A percentile compares a stretch with the other conserved stretches of the same genome.
Conservation (phyloP, 2,329 filamentous ascomycete genomes). For the Colletotrichum chlorophyti region DNA sequence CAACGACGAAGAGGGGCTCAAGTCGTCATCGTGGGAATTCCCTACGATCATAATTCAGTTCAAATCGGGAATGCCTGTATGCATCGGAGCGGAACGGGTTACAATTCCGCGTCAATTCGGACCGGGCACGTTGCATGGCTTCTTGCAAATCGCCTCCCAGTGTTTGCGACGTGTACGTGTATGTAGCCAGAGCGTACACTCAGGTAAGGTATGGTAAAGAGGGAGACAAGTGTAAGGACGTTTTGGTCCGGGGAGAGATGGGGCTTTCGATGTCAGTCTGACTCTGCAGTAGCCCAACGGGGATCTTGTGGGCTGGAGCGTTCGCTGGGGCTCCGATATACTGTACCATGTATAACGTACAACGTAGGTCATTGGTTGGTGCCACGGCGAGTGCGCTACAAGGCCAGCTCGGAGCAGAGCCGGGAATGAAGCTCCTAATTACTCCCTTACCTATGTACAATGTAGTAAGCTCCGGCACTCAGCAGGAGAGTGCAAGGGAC, state of each 20-base stretch:
- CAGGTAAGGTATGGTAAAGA: too few species aligned
- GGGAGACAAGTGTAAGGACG: conserved; percentile 20
- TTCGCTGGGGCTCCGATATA: conserved; percentile 24
- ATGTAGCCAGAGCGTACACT: too few species aligned
- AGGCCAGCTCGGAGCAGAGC: not conserved
- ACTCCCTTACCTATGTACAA: too few species aligned
- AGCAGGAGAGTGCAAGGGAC: too few species aligned
- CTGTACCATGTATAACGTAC: not conserved
- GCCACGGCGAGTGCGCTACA: not conserved
- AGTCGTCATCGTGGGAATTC: not conserved
- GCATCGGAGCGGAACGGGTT: not conserved
- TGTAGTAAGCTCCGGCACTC: too few species aligned
- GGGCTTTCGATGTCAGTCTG: conserved; percentile 15
- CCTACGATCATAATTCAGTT: not conserved
- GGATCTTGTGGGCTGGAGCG: conserved; percentile 25
- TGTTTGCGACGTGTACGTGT: too few species aligned
- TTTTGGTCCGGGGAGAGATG: conserved; percentile 26
- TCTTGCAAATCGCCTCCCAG: too few species aligned
- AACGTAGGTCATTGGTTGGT: not conserved
- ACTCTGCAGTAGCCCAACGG: conserved; percentile 16
- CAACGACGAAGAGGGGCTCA: too few species aligned
- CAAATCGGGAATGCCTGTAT: not conserved
- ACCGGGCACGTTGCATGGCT: not conserved
- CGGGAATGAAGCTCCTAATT: conserved; percentile 6
- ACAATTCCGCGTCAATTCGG: not conserved